Percentiles rank a stretch among this genome's conserved stretches.
These are phyloP conservation scores for Leccinum truebloodii DNA, from an alignment of 768 basidiomycete species.

Conservation along the genomic window DNA sequence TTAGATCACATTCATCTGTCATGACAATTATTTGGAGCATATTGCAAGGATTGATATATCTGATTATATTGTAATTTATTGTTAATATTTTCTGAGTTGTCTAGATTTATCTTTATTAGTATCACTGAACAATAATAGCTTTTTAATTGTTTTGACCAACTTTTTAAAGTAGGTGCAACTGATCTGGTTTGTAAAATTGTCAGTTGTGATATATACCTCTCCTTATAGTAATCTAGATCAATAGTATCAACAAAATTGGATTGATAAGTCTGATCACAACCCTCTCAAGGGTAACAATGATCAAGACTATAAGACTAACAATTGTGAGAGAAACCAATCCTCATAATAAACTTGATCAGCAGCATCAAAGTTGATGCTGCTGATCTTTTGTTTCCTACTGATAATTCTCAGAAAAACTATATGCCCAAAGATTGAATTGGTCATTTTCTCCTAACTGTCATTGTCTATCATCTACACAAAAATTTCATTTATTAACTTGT, in stretches of 20 bases:
- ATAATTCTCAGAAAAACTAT: too few species aligned
- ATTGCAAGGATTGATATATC: background rate
- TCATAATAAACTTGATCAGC: background rate
- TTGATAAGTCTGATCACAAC: background rate
- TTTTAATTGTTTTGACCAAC: background rate
- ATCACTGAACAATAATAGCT: background rate
- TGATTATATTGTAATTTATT: background rate
- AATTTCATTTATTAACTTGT: too few species aligned
- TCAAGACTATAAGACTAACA: background rate
- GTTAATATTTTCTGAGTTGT: background rate
- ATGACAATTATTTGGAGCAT: background rate
- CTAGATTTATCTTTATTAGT: background rate
- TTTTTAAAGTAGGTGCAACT: background rate
- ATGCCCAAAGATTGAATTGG: too few species aligned
- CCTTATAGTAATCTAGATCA: background rate
- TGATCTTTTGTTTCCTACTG: too few species aligned
- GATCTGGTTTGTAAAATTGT: background rate
- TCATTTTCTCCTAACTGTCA: too few species aligned
- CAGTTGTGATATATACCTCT: background rate
- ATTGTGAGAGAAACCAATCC: background rate
- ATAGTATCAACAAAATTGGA: background rate
- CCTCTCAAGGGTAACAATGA: background rate
- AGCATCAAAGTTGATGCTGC: background rate
- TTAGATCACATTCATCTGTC: too few species aligned
- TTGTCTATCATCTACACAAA: too few species aligned